Base-by-base conservation (phyloP, 1,139 yeast genomes). In the Zygosaccharomyces sapae region DNA sequence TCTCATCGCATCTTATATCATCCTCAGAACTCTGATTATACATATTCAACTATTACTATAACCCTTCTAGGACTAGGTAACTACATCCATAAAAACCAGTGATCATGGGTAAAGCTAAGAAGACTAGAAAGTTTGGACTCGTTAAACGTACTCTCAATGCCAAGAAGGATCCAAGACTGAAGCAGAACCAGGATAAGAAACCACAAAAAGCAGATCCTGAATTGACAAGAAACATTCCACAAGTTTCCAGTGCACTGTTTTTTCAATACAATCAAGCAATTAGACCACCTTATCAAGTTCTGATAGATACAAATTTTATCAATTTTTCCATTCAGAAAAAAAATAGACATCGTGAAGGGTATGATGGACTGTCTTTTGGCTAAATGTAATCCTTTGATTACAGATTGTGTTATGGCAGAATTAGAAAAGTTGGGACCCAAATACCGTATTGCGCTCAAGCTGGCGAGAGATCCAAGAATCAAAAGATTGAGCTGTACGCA, bases 391-490 rank as follows among this genome's bases (percentile, higher is more conserved):
- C 98, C 98, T 4, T 79, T 90, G 43, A 83, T 92, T 40, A 92
- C 98, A 2, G 98, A 92, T 68, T 92, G 98, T 72, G 98, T 92
- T 29, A 81, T 92, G 85, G 98, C 98, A 0, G 98, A 92, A 72
- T 74, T 92, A 66, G 98, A 92, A 65, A 92, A 94, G 66, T 74
- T 92, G 50, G 98, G 98, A 0, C 95, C 96, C 24, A 88, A 84
- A 65, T 92, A 86, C 68, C 76, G 97, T 65, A 92, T 92, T 55
- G 98, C 98, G 0, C 74, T 92, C 55, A 81, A 85, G 53, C 73
- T 92, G 62, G 98, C 98, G 30, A 84, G 88, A 58, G 98, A 92
- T 63, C 97, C 97, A 39, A 75, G 97, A 60, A 86, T 92, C 42
- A 79, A 87, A 63, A 75, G 97, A 53, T 74, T 92, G 41, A 86